Conservation (phyloP, 306 rosid species). For the Acmispon strigosus region DNA sequence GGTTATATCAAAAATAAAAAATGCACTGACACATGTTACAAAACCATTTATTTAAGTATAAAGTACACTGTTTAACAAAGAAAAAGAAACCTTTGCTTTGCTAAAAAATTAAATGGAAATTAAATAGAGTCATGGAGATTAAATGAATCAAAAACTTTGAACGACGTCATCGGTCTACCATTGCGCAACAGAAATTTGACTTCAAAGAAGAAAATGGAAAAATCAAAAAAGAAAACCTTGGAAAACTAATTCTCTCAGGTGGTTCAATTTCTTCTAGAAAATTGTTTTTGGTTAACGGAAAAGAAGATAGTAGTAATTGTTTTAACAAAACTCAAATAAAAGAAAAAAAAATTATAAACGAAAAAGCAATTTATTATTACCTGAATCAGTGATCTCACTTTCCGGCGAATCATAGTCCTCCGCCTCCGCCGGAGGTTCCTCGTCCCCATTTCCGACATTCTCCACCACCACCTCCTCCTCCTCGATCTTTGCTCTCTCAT, state of each 20-base stretch:
- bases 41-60: not conserved
- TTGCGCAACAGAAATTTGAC: constrained; percentile 31
- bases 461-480: constrained; percentile 24
- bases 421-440: constrained; percentile 25
- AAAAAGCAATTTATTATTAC: constrained; percentile 21
- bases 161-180: constrained; percentile 22
- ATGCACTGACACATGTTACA: too few relatives aligned
- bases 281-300: too few relatives aligned
- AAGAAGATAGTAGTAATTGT: too few relatives aligned
- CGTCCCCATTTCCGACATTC: constrained; percentile 25
- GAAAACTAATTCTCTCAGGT: constrained; percentile 16
- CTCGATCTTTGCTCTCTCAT: constrained; percentile 12
- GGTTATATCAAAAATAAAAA: too few relatives aligned
- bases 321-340: too few relatives aligned
- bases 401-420: constrained; percentile 58
- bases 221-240: not conserved
- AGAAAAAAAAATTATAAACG: too few relatives aligned
- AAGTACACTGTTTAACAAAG: not conserved
- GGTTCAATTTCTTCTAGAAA: not conserved
- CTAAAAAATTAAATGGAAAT: too few relatives aligned
- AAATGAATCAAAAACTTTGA: not conserved
- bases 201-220: constrained; percentile 1
- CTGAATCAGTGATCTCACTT: constrained; percentile 83
- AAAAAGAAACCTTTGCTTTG: not conserved
- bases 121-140: not conserved